Base-by-base conservation (phyloP, 2,329 filamentous ascomycete species). In the Trichoderma simmonsii region DNA sequence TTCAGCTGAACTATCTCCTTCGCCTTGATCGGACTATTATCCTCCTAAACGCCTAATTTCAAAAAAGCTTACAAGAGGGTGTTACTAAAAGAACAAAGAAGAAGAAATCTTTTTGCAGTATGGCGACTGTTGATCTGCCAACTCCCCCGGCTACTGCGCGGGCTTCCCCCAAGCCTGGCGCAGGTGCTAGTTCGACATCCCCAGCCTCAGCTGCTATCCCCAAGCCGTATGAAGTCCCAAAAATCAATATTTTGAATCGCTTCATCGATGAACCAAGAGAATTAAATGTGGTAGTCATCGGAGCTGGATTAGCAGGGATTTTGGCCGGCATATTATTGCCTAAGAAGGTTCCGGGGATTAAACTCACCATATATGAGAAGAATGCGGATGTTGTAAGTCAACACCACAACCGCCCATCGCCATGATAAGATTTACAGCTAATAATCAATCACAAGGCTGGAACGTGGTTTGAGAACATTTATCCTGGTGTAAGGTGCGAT, bases 311-410 rank as follows among this genome's bases (percentile, higher is more conserved):
- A 26, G 76, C 78, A 4, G 80, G 79, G 0, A 79, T 81, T 43
- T 86, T 87, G 5, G 88, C 91, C 1, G 92, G 91, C 0, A 85
- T 90, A 8, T 80, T 93, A 9, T 82, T 94, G 1, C 91, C 91
- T 0, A 86, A 83, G 11, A 94, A 94, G 74, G 88, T 94, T 0
- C 91, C 92, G 0, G 86, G 86, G 0, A 86, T 93, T 62, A 82
- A 92, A 59, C 80, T 94, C 72, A 88, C 85, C 0, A 89, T 93
- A 48, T 89, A 88, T 68, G 90, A 93, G 77, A 93, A 92, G 81
- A 92, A 92, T 74, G 77, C 82, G 0, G 89, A 92, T 65, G 86
- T 92, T 77, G 90, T 91, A 82, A 75, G 88, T 83, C 3, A 56
- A 69, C 43, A 24, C 5, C 24, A 59, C 14, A 59, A 18, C 36